Evolutionary conservation across 768 basidiomycete genomes (phyloP), one percentile per base, ranked within the genome.

Genomic region (Pulveroboletus sp.): DNA sequence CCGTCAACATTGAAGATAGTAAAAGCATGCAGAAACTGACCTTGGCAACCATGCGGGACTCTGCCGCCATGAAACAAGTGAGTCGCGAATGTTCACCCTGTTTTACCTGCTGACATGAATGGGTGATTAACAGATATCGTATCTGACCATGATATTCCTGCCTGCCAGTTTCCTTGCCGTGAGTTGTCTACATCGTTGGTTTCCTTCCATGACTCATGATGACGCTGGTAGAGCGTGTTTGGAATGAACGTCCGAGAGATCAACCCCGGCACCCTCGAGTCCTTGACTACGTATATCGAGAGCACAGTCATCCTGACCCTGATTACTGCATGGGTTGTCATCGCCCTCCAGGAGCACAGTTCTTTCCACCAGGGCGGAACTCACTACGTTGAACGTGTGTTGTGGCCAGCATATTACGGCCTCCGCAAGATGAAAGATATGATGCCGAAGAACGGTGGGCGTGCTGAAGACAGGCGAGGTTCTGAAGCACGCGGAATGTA

Each of bases 101-200:
- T 17, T 16, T 5, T 34, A 17, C 2, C 38, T 29, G 29, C 13
- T 8, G 19, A 31, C 30, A 5, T 46, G 50, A 2, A 56, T 24
- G 10, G 16, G 14, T 5, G 20, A 17, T 29, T 11, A 38, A 50
- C 71, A 80, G 61, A 75, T 83, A 27, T 73, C 79, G 1, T 81
- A 80, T 49, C 63, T 84, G 8, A 81, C 81, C 0, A 80, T 83
- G 79, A 60, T 81, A 30, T 83, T 83, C 63, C 65, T 83, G 22
- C 82, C 82, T 1, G 75, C 79, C 5, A 75, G 72, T 10, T 81
- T 81, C 47, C 62, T 63, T 35, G 54, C 65, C 6, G 67, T 67
- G 47, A 44, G 64, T 62, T 1, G 11, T 12, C 7, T 2, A 5
- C 22, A 8, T 30, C 13, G 11, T 29, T 27, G 3, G 11, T 22